These are phyloP conservation scores for Protomyces inouyei DNA, from an alignment of 1,139 yeast genomes.

Conservation along the genomic window DNA sequence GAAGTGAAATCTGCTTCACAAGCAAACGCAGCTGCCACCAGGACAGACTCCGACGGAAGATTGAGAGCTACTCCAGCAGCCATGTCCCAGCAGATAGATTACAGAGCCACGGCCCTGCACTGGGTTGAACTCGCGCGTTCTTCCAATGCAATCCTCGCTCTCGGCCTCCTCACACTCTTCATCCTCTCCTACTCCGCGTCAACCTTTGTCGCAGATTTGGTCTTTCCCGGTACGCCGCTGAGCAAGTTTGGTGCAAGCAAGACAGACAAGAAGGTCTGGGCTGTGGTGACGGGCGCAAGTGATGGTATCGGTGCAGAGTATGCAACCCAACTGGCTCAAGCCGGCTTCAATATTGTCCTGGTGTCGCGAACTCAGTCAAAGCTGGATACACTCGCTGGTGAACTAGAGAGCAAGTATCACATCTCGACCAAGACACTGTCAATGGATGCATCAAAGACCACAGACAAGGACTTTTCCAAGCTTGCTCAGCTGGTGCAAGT, in stretches of 20 bases:
- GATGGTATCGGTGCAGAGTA: slow-evolving; percentile 97
- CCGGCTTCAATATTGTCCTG: slow-evolving; percentile 75
- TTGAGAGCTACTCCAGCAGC: neutral
- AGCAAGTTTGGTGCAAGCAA: slow-evolving; percentile 62
- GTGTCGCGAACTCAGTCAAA: slow-evolving; percentile 81
- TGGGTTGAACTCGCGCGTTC: slow-evolving; percentile 7
- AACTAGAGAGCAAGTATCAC: slow-evolving; percentile 54
- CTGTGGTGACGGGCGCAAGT: slow-evolving; percentile 92
- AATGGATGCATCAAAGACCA: slow-evolving; percentile 67
- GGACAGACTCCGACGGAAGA: too few species aligned
- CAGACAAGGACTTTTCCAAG: slow-evolving; percentile 50
- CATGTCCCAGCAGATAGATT: slow-evolving; percentile 6
- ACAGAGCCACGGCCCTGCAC: slow-evolving; percentile 1
- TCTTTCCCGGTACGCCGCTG: slow-evolving; percentile 37
- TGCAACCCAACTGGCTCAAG: slow-evolving; percentile 75
- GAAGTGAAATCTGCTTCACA: too few species aligned
- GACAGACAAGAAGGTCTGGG: slow-evolving; percentile 58
- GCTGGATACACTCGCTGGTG: slow-evolving; percentile 61
- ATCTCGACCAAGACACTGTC: slow-evolving; percentile 66
- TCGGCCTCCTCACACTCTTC: slow-evolving; percentile 12
- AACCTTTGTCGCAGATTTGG: slow-evolving; percentile 10
- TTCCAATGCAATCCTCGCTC: slow-evolving; percentile 9
- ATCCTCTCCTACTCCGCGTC: slow-evolving; percentile 13
- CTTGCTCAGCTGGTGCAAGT: slow-evolving; percentile 50
- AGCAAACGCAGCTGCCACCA: too few species aligned